Evolutionary conservation across 441 rosid genomes (phyloP).

Genomic region (Sinapis alba): DNA sequence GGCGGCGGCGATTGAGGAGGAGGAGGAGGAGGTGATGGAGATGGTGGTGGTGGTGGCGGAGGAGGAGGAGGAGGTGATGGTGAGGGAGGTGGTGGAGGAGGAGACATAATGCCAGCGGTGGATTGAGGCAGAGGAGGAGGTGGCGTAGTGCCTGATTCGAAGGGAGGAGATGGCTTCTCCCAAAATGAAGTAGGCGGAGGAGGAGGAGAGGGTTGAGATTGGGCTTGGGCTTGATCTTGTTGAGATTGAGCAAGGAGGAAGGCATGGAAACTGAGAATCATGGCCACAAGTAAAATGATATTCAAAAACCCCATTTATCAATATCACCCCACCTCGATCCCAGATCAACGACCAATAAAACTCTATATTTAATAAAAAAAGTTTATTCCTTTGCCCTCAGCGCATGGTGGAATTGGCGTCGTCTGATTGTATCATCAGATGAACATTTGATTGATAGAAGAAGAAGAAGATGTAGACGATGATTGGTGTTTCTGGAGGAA

Average conservation of each 20-base stretch:
- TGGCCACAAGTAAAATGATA: slow-evolving; percentile 31
- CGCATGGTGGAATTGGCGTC: slow-evolving; percentile 15
- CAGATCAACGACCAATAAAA: no score
- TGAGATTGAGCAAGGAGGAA: slow-evolving; percentile 34
- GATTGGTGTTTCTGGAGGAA: background rate
- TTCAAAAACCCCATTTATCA: slow-evolving; percentile 26
- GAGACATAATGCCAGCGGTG: background rate
- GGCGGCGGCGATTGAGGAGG: slow-evolving; percentile 12
- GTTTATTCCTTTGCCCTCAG: background rate
- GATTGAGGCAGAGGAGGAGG: background rate
- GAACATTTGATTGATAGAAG: background rate
- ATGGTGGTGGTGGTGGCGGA: background rate
- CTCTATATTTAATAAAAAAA: no score
- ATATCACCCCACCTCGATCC: background rate
- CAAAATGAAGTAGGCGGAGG: background rate
- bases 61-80: background rate
- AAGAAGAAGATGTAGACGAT: background rate
- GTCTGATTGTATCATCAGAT: background rate
- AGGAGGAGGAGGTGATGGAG: slow-evolving; percentile 1
- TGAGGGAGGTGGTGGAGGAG: slow-evolving; percentile 15
- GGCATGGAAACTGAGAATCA: slow-evolving; percentile 41
- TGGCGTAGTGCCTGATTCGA: background rate
- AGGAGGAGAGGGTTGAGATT: slow-evolving; percentile 13
- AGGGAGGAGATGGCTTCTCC: background rate
- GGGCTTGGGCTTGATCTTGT: background rate